Percentiles rank a stretch among this genome's conserved stretches.
Evolutionary conservation across 164 flowering plant species (phyloP).

Genomic region (Protea cynaroides): DNA sequence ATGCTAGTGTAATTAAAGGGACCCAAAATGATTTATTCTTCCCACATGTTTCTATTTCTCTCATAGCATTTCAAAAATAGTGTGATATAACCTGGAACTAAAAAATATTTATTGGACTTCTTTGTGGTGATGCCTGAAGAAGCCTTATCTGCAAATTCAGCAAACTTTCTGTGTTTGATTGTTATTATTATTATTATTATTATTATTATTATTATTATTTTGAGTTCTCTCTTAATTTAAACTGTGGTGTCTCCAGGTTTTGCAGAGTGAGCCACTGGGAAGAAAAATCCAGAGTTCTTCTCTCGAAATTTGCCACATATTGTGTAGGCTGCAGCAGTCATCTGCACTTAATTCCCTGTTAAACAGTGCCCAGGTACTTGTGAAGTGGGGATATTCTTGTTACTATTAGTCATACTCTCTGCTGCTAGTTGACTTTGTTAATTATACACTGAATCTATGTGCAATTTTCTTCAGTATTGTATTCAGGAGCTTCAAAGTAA

Average conservation of each 20-base stretch:
- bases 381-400: neutral
- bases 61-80: too few relatives aligned
- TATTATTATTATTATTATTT: too few relatives aligned
- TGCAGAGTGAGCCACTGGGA: slow-evolving; percentile 48
- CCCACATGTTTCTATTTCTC: neutral
- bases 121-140: neutral
- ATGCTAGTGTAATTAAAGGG: neutral
- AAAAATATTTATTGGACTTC: neutral
- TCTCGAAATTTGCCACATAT: slow-evolving; percentile 36
- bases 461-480: slow-evolving; percentile 41
- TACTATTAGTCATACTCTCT: neutral
- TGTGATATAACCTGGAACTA: too few relatives aligned
- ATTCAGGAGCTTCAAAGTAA: slow-evolving; percentile 48
- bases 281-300: slow-evolving; percentile 43
- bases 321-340: slow-evolving; percentile 40
- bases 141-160: neutral
- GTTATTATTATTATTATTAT: too few relatives aligned
- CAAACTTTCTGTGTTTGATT: neutral
- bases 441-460: slow-evolving; percentile 8
- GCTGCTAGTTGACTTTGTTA: neutral
- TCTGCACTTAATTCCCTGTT: slow-evolving; percentile 37
- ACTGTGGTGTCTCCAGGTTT: slow-evolving; percentile 38
- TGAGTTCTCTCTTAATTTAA: neutral
- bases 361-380: slow-evolving; percentile 47
- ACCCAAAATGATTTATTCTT: neutral